Base-by-base conservation (phyloP, 139 green algal species). In the Chlorella sp. region DNA sequence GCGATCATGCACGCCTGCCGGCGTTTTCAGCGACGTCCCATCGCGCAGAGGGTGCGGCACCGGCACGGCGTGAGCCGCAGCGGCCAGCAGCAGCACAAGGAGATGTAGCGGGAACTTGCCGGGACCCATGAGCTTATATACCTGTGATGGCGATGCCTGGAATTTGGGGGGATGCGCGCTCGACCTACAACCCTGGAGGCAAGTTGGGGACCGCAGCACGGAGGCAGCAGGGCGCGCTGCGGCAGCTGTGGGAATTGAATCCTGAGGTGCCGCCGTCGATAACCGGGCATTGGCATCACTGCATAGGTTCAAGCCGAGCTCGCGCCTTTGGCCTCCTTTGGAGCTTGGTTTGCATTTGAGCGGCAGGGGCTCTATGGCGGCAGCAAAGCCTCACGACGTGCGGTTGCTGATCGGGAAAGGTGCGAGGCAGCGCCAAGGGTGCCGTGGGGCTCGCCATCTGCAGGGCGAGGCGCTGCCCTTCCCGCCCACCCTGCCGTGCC, bases 401-500 rank as follows among this genome's bases (percentile, higher is more conserved):
- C 30, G 84, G 9, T 39, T 88, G 18, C 26, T 88, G 26, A 42
- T 88, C 3, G 84, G 22, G 15, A 88, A 64, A 39, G 84, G 84
- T 81, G 84, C 28, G 83, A 0, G 81, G 48, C 42, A 71, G 21
- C 64, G 64, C 64, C 21, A 28, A 30, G 64, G 64, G 5, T 26
- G 21, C 22, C 22, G 5, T 71, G 64, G 22, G 64, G 64, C 2
- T 14, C 21, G 3, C 64, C 21, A 71, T 71, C 64, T 28, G 22
- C 64, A 71, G 64, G 22, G 21, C 64, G 21, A 28, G 21, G 21
- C 22, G 37, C 37, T 32, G 68, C 82, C 60, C n/a, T 30, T 32
- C 53, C 7, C 14, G 3, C 24, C 28, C 78, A 7, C 21, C 37
- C 39, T 37, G 2, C 3, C 9, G 7, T 7, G 0, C 11, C 16